Evolutionary conservation across 345 rosid genomes (phyloP), one percentile per base, ranked within the genome.

Genomic region (Aquilaria yunnanensis): DNA sequence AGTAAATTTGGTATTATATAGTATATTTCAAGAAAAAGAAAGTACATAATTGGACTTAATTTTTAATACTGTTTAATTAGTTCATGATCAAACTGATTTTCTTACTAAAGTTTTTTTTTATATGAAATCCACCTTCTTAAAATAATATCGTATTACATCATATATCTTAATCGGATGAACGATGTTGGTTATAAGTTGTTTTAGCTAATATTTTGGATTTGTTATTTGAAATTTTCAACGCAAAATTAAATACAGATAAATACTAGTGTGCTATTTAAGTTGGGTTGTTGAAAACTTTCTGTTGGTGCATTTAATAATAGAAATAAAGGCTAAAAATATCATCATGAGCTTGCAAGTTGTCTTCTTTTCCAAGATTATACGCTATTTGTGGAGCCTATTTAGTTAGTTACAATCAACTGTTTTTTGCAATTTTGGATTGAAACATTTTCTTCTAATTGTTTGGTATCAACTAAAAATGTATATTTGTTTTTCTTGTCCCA

Each of bases 361-460:
- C 29, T 6, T 12, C 2, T 47, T 65, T 55, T 48, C 46, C 62
- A 56, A 65, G 33, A 49, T 65, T 12, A 32, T 30, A 48, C 49
- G 14, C 60, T 51, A 57, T 57, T 31, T 31, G 5, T 34, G 14
- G 49, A 10, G 52, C 7, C 13, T 59, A 50, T n/a, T n/a, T 10
- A 51, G 43, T 37, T 37, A 37, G 43, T 51, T 8, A 13, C 10
- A 29, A 51, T 62, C 14, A 29, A 31, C 45, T 29, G 47, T 32
- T 31, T 45, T 60, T 13, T 9, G 33, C 31, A 53, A 57, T 12
- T 30, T 62, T 52, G 23, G 31, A 33, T 52, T 34, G 56, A 32
- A 33, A 34, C 12, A 23, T 32, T 37, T 51, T 5, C 23, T 2
- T 43, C 1, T 29, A 2, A 43, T 6, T 51, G 3, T n/a, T 43